These are phyloP conservation scores for Ustilago nuda DNA, from an alignment of 1,284 basidiomycete genomes.

Conservation along the genomic window DNA sequence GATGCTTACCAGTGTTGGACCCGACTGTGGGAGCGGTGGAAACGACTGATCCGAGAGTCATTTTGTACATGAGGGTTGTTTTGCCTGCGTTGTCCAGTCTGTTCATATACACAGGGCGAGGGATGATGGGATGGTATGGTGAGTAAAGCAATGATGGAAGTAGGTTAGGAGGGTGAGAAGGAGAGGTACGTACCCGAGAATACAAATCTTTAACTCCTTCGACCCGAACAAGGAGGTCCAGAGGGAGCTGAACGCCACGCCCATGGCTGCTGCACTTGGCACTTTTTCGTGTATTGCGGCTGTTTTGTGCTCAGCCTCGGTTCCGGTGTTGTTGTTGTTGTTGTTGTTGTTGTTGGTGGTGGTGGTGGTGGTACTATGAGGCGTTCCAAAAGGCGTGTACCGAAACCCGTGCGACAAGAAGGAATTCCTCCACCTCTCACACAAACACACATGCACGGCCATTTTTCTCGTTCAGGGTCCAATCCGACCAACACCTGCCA, in stretches of 20 bases:
- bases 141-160: neutral
- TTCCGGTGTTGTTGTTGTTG: neutral
- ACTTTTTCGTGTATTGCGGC: too few relatives aligned
- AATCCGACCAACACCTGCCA: constrained; percentile 9
- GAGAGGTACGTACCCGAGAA: constrained; percentile 56
- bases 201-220: constrained; percentile 71
- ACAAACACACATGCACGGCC: constrained; percentile 10
- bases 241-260: constrained; percentile 68
- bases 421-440: constrained; percentile 17
- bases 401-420: constrained; percentile 24
- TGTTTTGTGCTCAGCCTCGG: too few relatives aligned
- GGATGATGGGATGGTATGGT: neutral
- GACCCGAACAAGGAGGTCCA: constrained; percentile 72
- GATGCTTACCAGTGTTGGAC: constrained; percentile 66
- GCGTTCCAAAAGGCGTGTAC: constrained; percentile 2
- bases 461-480: constrained; percentile 21
- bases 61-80: constrained; percentile 72
- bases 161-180: neutral
- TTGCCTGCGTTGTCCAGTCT: constrained; percentile 72
- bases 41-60: constrained; percentile 73
- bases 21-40: constrained; percentile 72
- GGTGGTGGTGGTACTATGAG: neutral
- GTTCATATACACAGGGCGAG: neutral
- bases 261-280: constrained; percentile 41
- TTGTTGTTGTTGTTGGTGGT: neutral